Evolutionary conservation across 208 protist genomes (phyloP).

Genomic region (Leishmania aethiopica): DNA sequence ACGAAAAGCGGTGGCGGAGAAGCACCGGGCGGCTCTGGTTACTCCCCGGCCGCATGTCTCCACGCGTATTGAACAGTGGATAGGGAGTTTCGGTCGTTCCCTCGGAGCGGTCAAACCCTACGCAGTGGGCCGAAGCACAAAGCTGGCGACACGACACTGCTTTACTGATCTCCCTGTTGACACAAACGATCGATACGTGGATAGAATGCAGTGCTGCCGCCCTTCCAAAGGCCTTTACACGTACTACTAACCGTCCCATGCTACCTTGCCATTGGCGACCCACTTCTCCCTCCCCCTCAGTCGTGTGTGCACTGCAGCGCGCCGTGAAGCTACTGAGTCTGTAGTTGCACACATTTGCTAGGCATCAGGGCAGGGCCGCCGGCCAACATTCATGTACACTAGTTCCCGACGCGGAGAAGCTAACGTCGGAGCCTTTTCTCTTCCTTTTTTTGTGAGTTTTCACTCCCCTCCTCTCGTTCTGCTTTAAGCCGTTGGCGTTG

Average conservation of each 20-base stretch:
- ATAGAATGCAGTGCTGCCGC: constrained; percentile 51
- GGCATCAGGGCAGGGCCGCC: neutral
- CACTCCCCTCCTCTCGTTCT: neutral
- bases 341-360: neutral
- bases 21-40: constrained; percentile 18
- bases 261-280: neutral
- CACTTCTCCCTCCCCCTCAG: neutral
- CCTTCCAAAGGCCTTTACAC: constrained; percentile 57
- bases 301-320: neutral
- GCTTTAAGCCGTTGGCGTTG: neutral
- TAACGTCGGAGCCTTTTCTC: neutral
- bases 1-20: constrained; percentile 26
- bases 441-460: neutral
- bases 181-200: constrained; percentile 34
- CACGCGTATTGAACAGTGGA: neutral
- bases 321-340: neutral
- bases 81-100: constrained; percentile 27
- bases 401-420: neutral
- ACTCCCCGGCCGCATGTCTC: constrained; percentile 16
- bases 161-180: constrained; percentile 21
- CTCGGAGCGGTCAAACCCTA: constrained; percentile 56
- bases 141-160: neutral
- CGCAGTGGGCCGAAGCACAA: constrained; percentile 26
- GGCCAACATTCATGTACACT: constrained; percentile 1
- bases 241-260: constrained; percentile 20